A percentile compares a stretch with the other conserved stretches of the same genome.
phyloP scores from a whole-genome alignment of 352 stramenopile genomes.

The Phytophthora litchii region DNA sequence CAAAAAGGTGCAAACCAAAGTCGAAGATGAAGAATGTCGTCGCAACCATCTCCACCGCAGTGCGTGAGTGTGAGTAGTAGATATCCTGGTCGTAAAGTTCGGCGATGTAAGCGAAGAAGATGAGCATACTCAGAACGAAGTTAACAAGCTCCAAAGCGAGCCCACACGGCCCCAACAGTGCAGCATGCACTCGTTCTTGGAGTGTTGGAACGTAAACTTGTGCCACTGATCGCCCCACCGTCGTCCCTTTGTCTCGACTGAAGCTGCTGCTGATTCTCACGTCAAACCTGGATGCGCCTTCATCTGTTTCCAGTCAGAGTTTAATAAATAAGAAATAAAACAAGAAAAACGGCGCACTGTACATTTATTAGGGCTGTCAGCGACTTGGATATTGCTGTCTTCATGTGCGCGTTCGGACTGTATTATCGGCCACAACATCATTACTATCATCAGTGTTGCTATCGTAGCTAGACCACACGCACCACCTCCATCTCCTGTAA shows the following conservation, averaged over 20 bases:
- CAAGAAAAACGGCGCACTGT: not conserved
- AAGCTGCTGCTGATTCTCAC: slow-evolving; percentile 13
- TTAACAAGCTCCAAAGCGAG: slow-evolving; percentile 64
- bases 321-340: not conserved
- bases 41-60: slow-evolving; percentile 46
- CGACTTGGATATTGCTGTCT: slow-evolving; percentile 16
- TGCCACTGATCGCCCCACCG: slow-evolving; percentile 32
- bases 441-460: too few species aligned
- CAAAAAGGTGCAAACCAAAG: slow-evolving; percentile 65
- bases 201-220: slow-evolving; percentile 57
- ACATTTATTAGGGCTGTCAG: slow-evolving; percentile 28
- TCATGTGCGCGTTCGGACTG: slow-evolving; percentile 13
- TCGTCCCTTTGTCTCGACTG: slow-evolving; percentile 1
- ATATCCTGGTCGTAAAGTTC: slow-evolving; percentile 41
- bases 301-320: slow-evolving; percentile 10
- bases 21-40: slow-evolving; percentile 72
- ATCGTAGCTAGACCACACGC: not conserved
- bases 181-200: slow-evolving; percentile 41
- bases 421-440: not conserved
- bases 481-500: slow-evolving; percentile 1
- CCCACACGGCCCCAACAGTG: slow-evolving; percentile 42
- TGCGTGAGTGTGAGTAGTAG: slow-evolving; percentile 17
- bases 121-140: slow-evolving; percentile 61
- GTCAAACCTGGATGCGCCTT: slow-evolving; percentile 17
- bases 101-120: slow-evolving; percentile 64